These are phyloP conservation scores for Erucastrum elatum DNA, from an alignment of 345 rosid genomes.

Conservation along the genomic window DNA sequence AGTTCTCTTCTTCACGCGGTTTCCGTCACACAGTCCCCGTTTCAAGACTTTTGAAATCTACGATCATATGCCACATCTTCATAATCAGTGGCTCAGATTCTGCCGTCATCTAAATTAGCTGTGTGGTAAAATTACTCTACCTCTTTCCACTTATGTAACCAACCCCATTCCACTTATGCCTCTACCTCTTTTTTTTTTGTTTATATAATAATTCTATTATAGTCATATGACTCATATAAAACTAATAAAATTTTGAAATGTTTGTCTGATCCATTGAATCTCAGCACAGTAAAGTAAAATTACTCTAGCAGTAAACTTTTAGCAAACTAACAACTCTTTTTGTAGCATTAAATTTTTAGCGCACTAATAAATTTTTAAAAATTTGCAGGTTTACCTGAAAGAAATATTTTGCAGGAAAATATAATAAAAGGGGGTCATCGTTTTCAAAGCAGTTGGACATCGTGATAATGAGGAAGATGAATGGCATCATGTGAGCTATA, in stretches of 20 bases:
- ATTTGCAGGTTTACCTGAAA: background rate
- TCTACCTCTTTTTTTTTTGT: background rate
- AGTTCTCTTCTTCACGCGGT: slow-evolving; percentile 32
- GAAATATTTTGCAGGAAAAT: background rate
- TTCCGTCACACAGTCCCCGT: slow-evolving; percentile 25
- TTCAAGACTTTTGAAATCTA: background rate
- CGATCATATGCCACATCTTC: slow-evolving; percentile 13
- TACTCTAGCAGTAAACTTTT: too few species aligned
- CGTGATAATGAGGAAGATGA: slow-evolving; percentile 28
- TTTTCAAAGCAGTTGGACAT: slow-evolving; percentile 41
- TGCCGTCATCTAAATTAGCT: slow-evolving; percentile 24
- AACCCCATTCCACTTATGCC: slow-evolving; percentile 34
- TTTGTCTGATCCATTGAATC: background rate
- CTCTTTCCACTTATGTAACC: slow-evolving; percentile 19
- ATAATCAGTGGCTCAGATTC: slow-evolving; percentile 17
- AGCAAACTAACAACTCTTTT: too few species aligned
- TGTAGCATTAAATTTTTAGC: too few species aligned
- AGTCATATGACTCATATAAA: too few species aligned
- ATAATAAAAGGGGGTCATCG: background rate
- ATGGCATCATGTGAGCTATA: slow-evolving; percentile 33
- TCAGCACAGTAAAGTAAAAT: background rate
- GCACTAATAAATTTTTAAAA: too few species aligned
- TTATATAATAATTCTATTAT: too few species aligned
- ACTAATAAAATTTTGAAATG: too few species aligned
- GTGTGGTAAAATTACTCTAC: slow-evolving; percentile 36